These are phyloP conservation scores for Effrenium voratum DNA, from an alignment of 73 alveolate species.

Conservation along the genomic window DNA sequence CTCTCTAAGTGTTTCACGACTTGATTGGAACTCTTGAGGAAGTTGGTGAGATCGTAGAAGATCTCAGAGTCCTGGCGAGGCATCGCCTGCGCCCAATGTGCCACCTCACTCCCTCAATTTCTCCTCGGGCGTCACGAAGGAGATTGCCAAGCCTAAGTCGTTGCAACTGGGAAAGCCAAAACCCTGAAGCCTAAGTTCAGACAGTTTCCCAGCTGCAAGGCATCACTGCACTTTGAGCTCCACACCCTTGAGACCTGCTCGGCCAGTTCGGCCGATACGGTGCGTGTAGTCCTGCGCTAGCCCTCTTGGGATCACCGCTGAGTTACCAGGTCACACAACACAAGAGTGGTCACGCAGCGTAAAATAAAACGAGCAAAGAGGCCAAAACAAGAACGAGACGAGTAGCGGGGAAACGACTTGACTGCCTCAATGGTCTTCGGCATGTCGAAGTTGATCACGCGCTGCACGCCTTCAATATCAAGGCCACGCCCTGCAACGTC, in stretches of 20 bases:
- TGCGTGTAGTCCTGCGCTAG: conserved; percentile 95
- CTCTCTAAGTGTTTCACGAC: too few species aligned
- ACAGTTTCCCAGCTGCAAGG: not conserved
- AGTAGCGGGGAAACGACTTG: too few species aligned
- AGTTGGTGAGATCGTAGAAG: conserved; percentile 95
- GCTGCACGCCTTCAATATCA: conserved; percentile 97
- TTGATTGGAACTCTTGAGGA: conserved; percentile 90
- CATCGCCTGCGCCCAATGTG: too few species aligned
- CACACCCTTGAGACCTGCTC: conserved; percentile 96
- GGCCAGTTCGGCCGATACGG: conserved; percentile 99
- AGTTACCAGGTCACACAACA: not conserved
- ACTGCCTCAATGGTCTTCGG: conserved; percentile 96
- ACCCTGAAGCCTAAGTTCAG: not conserved
- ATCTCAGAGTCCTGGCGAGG: conserved; percentile 92
- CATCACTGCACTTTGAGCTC: not conserved
- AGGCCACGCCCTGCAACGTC: conserved; percentile 97
- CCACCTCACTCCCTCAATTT: too few species aligned
- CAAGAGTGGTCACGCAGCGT: too few species aligned
- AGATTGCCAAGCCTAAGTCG: conserved; percentile 97
- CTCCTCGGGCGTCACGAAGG: conserved; percentile 97
- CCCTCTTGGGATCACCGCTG: not conserved
- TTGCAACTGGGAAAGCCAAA: not conserved
- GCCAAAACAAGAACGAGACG: too few species aligned
- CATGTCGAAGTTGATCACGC: conserved; percentile 98
- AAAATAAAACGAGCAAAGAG: too few species aligned